Base-by-base conservation (phyloP, 768 basidiomycete genomes). In the Tylopilus felleus region DNA sequence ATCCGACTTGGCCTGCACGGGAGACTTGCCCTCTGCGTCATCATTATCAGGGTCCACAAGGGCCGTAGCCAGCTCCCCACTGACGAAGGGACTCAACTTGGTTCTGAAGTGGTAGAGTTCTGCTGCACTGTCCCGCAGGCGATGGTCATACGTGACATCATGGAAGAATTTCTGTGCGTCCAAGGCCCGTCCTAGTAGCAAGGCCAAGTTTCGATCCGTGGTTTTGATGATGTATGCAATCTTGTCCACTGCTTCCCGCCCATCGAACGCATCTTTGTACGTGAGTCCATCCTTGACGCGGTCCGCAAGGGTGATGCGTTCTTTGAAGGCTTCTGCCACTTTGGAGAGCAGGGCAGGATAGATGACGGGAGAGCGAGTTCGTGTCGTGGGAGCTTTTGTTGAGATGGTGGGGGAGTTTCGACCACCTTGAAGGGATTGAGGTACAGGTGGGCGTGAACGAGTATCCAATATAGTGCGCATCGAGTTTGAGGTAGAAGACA, bases 121-220 rank as follows among this genome's bases (percentile, higher is more conserved):
- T 57, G 80, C 79, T 0, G 85, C 75, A 63, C 85, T 93, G 71
- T 98, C 97, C 47, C 97, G 77, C 53, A 99, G 69, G 14, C 96
- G 87, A 69, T 99, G 97, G 65, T 98, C 96, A 66, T 98, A 99
- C 9, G 97, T 98, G 60, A 99, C 97, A 65, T 98, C 97, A 66
- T 99, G 97, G 68, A 99, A 98, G 74, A 93, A 98, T 74, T 98
- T 98, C 71, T 98, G 97, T 9, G 95, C 89, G 65, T 98, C 97
- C 49, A 99, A 76, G 3, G 97, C 94, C 39, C 97, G 82, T 6
- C 97, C 97, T n/a, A 98, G 80, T 3, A 99, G 78, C 42, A 98
- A 75, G 12, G 97, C 97, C 25, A 99, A 80, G 71, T 97, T 98
- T 14, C 97, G 82, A 73, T 99, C 97, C 7, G 94, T 93, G 4